Base-by-base conservation (phyloP, 768 basidiomycete species). In the Panellus pusillus region DNA sequence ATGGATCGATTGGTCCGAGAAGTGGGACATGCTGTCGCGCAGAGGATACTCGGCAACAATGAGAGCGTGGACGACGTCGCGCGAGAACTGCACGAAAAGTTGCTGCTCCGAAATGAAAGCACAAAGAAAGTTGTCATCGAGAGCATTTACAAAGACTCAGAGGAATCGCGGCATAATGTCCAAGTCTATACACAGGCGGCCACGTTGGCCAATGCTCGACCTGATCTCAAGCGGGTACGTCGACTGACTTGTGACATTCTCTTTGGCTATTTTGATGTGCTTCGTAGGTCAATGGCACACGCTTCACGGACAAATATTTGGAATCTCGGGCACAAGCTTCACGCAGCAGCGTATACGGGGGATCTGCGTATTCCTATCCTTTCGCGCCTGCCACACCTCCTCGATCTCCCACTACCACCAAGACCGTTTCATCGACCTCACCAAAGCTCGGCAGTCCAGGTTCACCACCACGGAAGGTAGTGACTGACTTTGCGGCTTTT, bases 31-130 rank as follows among this genome's bases (percentile, higher is more conserved):
- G 93, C 93, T 9, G 94, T 98, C 8, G 93, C 94, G 7, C 84
- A 91, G 63, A 83, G 95, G 47, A 93, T 98, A 68, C 81, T 93
- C 9, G 90, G 91, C 18, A 91, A 93, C 60, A 89, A 96, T 69
- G 90, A 97, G 70, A 94, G 89, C 63, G 95, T 98, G 17, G 96
- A 98, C 67, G 95, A 98, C 54, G 94, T 98, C 17, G 96, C 96
- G 12, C 82, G 85, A 31, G 95, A 97, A 71, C 74, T 98, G 27
- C 96, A 98, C 66, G 93, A 97, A 71, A 87, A 86, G 65, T 74
- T 98, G 6, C 71, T 95, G 12, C 77, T 98, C 46, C 80, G 96
- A 52, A 97, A 97, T 62, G 96, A 98, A 70, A 94, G 87, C 73
- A 98, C 96, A 51, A 98, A 97, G 77, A 93, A 94, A 70, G 87